Base-by-base conservation (phyloP, 176 grass and related monocot species). In the Aegilops tauschii region DNA sequence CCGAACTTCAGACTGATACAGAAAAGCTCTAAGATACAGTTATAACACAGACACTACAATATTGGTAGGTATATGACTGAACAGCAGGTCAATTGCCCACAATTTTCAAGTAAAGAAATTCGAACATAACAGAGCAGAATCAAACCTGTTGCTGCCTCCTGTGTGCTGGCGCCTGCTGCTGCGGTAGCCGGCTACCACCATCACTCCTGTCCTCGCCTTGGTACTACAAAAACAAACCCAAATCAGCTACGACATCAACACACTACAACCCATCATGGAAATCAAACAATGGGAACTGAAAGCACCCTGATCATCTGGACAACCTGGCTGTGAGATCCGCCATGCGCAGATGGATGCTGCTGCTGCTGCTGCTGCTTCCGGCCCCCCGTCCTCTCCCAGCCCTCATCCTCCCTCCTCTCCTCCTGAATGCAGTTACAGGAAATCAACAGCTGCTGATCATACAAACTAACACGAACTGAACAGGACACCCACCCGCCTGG, bases 71-170 rank as follows among this genome's bases (percentile, higher is more conserved):
- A 59, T 42, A 75, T 23, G 21, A 65, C 69, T 42, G 39, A 42
- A 42, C 21, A 78, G 47, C 12, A 61, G 13, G 37, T 42, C 47
- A 75, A 73, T 35, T 80, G 23, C 36, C 42, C 69, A 69, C 6
- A 14, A 25, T 66, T 17, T 18, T 67, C 25, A 40, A 34, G 39
- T 32, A 32, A 31, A 68, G 29, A 25, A 84, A 21, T 3, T 61
- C 3, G 2, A 83, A 69, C 80, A 25, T 14, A 36, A n/a, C 29
- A 73, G 47, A 39, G 12, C 27, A 68, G 23, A 73, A 75, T n/a
- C 52, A 77, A 90, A 91, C 90, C 86, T 85, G 82, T 23, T 85
- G 81, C 18, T 91, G 90, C 82, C 64, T 76, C 61, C 82, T 63
- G 82, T 70, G 9, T 13, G 69, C 81, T 9, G 62, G 85, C 31